Percentiles rank a stretch among this genome's conserved stretches.
phyloP scores from a whole-genome alignment of 768 basidiomycete species.

The Galerina sulciceps region DNA sequence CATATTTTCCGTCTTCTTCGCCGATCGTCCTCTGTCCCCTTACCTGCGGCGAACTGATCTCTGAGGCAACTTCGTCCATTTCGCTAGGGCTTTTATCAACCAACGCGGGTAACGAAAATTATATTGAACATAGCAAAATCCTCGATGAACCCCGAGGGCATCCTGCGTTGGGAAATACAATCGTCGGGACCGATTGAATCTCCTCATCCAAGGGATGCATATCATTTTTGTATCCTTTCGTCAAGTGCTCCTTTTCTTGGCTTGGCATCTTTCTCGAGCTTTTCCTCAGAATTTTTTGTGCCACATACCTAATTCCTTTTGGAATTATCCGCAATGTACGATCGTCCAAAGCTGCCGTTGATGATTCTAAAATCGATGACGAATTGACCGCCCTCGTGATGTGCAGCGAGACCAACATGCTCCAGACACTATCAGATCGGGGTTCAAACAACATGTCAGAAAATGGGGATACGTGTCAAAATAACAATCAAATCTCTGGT shows the following conservation, averaged over 20 bases:
- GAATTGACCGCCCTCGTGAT: not conserved
- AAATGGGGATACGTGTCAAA: not conserved
- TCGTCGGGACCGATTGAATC: not conserved
- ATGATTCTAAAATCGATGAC: not conserved
- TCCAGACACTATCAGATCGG: not conserved
- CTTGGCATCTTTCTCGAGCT: not conserved
- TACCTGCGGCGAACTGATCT: not conserved
- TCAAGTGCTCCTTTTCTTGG: slow-evolving; percentile 5
- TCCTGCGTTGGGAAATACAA: no score
- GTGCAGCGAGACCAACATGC: not conserved
- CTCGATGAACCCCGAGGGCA: no score
- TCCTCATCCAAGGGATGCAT: not conserved
- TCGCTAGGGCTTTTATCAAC: no score
- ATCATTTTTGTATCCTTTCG: no score
- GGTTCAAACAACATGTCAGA: not conserved
- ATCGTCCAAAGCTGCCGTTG: not conserved
- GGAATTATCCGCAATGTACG: not conserved
- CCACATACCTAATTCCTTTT: not conserved
- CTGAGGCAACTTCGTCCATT: no score
- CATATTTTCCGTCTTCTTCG: slow-evolving; percentile 16
- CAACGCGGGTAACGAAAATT: no score
- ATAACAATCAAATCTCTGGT: not conserved
- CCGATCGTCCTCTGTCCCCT: not conserved
- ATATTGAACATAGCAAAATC: no score
- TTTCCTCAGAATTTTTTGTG: slow-evolving; percentile 4